These are phyloP conservation scores for Lobulomyces angularis DNA, from an alignment of 192 early-diverging fungal species.

Conservation along the genomic window DNA sequence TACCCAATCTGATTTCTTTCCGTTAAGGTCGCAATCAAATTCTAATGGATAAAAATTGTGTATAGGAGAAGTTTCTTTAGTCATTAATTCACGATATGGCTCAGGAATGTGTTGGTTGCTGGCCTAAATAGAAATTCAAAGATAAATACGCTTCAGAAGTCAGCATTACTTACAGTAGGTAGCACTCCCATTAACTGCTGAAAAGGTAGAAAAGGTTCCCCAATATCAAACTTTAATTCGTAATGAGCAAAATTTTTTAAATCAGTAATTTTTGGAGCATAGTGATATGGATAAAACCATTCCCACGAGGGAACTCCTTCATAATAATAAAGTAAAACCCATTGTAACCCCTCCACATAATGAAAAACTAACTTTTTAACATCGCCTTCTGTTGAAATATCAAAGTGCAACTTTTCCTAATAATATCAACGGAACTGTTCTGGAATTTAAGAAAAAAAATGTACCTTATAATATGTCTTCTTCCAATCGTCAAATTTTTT, in stretches of 20 bases:
- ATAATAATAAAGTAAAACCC: slow-evolving; percentile 95
- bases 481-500: slow-evolving; percentile 23
- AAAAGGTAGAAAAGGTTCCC: slow-evolving; percentile 75
- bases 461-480: slow-evolving; percentile 50
- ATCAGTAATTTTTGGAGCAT: slow-evolving; percentile 69
- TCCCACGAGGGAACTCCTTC: slow-evolving; percentile 87
- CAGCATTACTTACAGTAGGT: slow-evolving; percentile 56
- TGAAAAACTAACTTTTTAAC: slow-evolving; percentile 19
- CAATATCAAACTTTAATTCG: slow-evolving; percentile 67
- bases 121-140: not conserved
- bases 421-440: slow-evolving; percentile 24
- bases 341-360: slow-evolving; percentile 91
- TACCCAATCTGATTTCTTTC: slow-evolving; percentile 83
- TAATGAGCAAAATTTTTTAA: slow-evolving; percentile 62
- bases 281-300: slow-evolving; percentile 98
- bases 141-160: not conserved
- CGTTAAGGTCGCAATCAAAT: slow-evolving; percentile 86
- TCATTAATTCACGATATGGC: slow-evolving; percentile 68
- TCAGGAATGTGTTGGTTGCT: no score
- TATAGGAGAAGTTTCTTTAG: slow-evolving; percentile 65
- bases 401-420: no score
- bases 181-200: slow-evolving; percentile 97
- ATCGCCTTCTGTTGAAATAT: slow-evolving; percentile 7
- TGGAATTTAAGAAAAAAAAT: slow-evolving; percentile 47
- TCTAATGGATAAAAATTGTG: slow-evolving; percentile 89